Base-by-base conservation (phyloP, 805 yeast species). In the Sugiyamaella qingdaonensis region DNA sequence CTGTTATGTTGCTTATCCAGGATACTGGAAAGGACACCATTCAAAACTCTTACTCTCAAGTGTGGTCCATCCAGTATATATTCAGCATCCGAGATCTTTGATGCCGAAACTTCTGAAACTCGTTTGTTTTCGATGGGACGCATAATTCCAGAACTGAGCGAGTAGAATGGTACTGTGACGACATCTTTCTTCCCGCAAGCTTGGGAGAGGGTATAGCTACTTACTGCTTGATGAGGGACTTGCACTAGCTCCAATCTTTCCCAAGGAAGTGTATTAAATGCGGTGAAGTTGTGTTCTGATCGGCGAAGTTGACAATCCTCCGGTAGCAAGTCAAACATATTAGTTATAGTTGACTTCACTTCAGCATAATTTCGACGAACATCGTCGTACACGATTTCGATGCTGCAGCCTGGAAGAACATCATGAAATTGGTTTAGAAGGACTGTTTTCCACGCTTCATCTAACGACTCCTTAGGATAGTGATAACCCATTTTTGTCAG, bases 391-490 rank as follows among this genome's bases (percentile, higher is more conserved):
- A 91, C 97, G 81, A 87, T 80, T 58, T 88, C 96, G 63, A 91
- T 91, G 70, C 95, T 88, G 4, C 94, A 84, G 2, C 98, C 98
- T 2, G 98, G 98, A 51, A 91, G 75, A 14, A 91, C 96, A 73
- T 91, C 98, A 68, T 92, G 98, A 72, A 91, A 91, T 66, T 91
- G 97, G 65, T 96, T 88, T 49, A 92, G 73, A 54, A 88, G 80
- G 16, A 90, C 80, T 67, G 86, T 82, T 67, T 87, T 90, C 97
- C 97, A 91, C 57, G 90, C 67, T 1, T 69, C 74, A 57, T 82
- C 80, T 39, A 91, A 74, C 54, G 82, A 78, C 33, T 77, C 71
- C 36, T 76, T 72, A 1, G 97, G 97, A 66, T 91, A 91, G 61
- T 88, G 88, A 64, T 91, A 91, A 11, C 91, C 96, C 80, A 83